Evolutionary conservation across 2,329 filamentous ascomycete genomes (phyloP).

Genomic region (Epichloe sibirici): DNA sequence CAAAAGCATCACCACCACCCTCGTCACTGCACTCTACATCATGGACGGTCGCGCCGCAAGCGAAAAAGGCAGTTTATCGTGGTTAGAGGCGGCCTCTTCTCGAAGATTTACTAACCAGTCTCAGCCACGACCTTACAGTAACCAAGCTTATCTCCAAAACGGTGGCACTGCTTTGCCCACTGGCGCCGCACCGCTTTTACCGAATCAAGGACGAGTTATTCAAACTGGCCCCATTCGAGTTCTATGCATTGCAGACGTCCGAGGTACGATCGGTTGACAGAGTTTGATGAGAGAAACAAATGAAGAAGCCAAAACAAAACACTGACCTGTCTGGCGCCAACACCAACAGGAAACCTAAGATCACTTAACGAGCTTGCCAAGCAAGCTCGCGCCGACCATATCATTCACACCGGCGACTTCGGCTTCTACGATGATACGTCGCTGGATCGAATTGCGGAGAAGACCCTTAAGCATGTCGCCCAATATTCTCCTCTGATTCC

Average conservation of each 20-base stretch:
- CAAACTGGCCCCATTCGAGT: conserved; percentile 55
- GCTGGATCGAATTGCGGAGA: conserved; percentile 93
- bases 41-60: conserved; percentile 2
- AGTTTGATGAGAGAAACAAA: not conserved
- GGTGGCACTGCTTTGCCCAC: conserved; percentile 43
- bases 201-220: conserved; percentile 55
- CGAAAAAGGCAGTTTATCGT: not conserved
- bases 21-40: not conserved
- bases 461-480: conserved; percentile 95
- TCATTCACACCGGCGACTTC: conserved; percentile 97
- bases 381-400: conserved; percentile 88
- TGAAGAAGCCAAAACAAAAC: not conserved
- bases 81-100: not conserved
- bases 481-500: conserved; percentile 93
- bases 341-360: conserved; percentile 80
- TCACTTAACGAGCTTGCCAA: conserved; percentile 95
- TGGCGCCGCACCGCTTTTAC: conserved; percentile 51
- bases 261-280: conserved; percentile 35
- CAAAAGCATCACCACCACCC: not conserved
- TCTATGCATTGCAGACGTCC: conserved; percentile 59
- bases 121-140: conserved; percentile 34
- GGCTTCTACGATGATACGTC: conserved; percentile 97
- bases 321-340: not conserved
- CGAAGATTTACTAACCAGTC: conserved; percentile 12
- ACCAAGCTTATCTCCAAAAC: conserved; percentile 50